Evolutionary conservation across 1,139 yeast genomes (phyloP).

Genomic region (Candida tunisiensis): DNA sequence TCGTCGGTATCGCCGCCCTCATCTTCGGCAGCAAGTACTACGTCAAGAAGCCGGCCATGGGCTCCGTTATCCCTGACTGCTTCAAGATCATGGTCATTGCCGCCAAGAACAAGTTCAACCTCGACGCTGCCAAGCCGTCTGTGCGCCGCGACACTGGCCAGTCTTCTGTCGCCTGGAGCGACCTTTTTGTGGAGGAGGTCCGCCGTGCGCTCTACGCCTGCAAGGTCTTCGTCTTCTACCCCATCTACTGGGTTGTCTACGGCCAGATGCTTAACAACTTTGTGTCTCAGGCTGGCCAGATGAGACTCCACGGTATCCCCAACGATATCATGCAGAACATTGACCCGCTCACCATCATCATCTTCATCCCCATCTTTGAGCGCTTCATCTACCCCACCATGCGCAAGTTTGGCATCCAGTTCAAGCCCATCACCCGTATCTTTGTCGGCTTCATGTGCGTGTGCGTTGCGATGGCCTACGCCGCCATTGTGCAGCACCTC

Average conservation of each 20-base stretch:
- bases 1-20: slow-evolving; percentile 39
- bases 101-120: slow-evolving; percentile 30
- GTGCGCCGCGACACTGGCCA: slow-evolving; percentile 22
- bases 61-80: slow-evolving; percentile 41
- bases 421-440: slow-evolving; percentile 50
- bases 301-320: slow-evolving; percentile 48
- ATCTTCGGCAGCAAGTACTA: slow-evolving; percentile 39
- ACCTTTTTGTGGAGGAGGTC: slow-evolving; percentile 47
- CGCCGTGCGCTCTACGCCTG: slow-evolving; percentile 41
- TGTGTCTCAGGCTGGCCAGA: slow-evolving; percentile 46
- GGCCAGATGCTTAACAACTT: slow-evolving; percentile 53
- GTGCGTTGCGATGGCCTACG: slow-evolving; percentile 54
- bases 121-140: slow-evolving; percentile 41
- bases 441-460: slow-evolving; percentile 61
- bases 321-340: slow-evolving; percentile 50
- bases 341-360: slow-evolving; percentile 42
- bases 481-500: slow-evolving; percentile 64
- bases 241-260: slow-evolving; percentile 51
- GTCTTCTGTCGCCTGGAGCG: slow-evolving; percentile 35
- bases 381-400: slow-evolving; percentile 35
- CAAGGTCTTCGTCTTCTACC: slow-evolving; percentile 44
- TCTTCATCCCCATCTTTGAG: slow-evolving; percentile 47
- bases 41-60: slow-evolving; percentile 45
- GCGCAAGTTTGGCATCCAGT: slow-evolving; percentile 26
- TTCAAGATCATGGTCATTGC: slow-evolving; percentile 33